Evolutionary conservation across 192 early-diverging fungal species (phyloP), one percentile per base, ranked within the genome.

Genomic region (Coemansia sp.): DNA sequence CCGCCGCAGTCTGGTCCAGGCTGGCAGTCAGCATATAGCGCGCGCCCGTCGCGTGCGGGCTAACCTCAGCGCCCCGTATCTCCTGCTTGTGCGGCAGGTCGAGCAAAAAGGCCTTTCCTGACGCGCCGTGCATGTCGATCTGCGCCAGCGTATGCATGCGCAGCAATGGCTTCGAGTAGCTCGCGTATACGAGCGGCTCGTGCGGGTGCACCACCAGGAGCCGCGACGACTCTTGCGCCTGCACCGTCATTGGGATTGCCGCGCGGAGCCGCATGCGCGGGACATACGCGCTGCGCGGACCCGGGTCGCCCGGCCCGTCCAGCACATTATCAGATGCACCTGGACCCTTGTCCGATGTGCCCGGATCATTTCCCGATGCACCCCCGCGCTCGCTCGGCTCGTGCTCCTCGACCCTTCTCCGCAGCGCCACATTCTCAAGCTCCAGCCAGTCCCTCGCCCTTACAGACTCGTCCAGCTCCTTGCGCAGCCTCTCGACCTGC

Each of bases 1-100:
- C 35, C 16, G 56, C 67, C 12, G 62, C 73, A 2, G 67, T 63
- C 32, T 65, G 58, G 47, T 77, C 73, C 23, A 54, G 60, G 67
- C 67, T 77, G 12, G 73, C 73, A 1, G 73, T 77, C 64, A 77
- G 63, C 62, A 77, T 24, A 14, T 63, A 70, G 6, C 43, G 63
- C 25, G 60, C 16, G 16, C 58, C 67, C 4, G 50, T 5, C 0
- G 11, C 24, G 48, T 66, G 60, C n/a, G 73, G 67, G 25, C 67
- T 63, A 25, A 62, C 59, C 32, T 66, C 47, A 24, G 67, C 73
- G 38, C 55, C 73, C n/a, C 67, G 55, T 19, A 77, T 70, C 16
- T 67, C 73, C 2, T 52, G 55, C 5, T 32, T 40, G 51, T 76
- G 73, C 24, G 64, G 59, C 40, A 62, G 18, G 2, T 58, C 50